Base-by-base conservation (phyloP, 441 rosid species). In the Adansonia gregorii region DNA sequence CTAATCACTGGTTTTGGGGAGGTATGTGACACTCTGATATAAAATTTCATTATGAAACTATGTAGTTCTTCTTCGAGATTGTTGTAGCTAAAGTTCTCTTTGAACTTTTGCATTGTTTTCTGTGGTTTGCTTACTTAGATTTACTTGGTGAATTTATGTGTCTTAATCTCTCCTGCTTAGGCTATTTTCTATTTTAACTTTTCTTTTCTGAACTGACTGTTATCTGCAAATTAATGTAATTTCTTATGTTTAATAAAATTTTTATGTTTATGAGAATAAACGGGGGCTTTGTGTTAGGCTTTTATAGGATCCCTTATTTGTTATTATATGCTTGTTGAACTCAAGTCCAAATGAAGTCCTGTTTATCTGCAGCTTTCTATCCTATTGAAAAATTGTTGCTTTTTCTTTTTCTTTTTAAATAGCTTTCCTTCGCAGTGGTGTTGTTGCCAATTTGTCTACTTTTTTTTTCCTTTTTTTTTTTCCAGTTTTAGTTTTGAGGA, bases 1-100 rank as follows among this genome's bases (percentile, higher is more conserved):
- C 92, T 94, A 59, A 43, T 79, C 35, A 91, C 98, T 48, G 86
- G 90, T 84, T 86, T 89, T 17, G 98, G 99, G 56, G 98, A 94
- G 98, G 99, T 94, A 84, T 73, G 75, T 14, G 72, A 56, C 24
- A 72, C 55, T 31, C 52, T 75, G 24, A 64, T 51, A 15, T 58
- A 19, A 56, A 41, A 20, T 41, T 73, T 41, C 66, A 41, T 58
- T 17, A 20, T 19, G 76, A 56, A 73, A 73, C 17, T 54, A 54
- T 39, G 66, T 52, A 52, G 46, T 41, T 73, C 41, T 17, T 22
- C 8, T 41, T 56, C 1, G 65, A 41, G 10, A 9, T 14, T 63
- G 43, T 39, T 55, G 65, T 72, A 55, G 52, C 52, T 72, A 45
- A 41, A 56, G 12, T 39, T 55, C 35, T 72, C 20, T 39, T 54